Evolutionary conservation across 257 asterid genomes (phyloP).

Genomic region (Plantago elongata): DNA sequence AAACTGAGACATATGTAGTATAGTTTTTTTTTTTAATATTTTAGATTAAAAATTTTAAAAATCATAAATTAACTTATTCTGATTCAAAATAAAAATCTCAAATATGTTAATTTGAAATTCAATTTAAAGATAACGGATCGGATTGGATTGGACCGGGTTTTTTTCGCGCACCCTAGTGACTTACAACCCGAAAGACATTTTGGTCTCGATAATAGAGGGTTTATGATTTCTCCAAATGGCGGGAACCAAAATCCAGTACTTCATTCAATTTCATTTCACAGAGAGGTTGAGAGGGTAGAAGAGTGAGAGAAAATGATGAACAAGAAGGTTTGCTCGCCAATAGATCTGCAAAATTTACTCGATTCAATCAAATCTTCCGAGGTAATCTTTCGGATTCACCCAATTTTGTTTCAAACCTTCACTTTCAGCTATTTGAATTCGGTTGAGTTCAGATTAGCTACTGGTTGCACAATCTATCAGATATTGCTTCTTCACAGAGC

Average conservation of each 20-base stretch:
- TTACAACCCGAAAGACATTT: too few relatives aligned
- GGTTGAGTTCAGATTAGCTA: not conserved
- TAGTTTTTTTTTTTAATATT: too few relatives aligned
- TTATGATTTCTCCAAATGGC: constrained; percentile 1
- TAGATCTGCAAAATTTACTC: constrained; percentile 42
- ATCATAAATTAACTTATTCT: too few relatives aligned
- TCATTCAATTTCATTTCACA: not conserved
- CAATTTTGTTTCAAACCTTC: not conserved
- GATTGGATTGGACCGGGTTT: too few relatives aligned
- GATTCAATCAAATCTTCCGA: constrained; percentile 66
- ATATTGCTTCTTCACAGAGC: not conserved
- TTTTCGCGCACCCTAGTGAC: too few relatives aligned
- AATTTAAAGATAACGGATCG: too few relatives aligned
- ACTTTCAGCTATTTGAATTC: constrained; percentile 1
- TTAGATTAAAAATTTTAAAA: not conserved
- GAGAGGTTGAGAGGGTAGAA: constrained; percentile 11
- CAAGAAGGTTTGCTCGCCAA: constrained; percentile 38
- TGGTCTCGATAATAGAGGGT: too few relatives aligned
- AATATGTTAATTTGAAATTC: too few relatives aligned
- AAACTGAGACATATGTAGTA: too few relatives aligned
- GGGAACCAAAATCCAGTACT: not conserved
- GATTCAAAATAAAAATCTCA: too few relatives aligned
- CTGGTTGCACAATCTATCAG: not conserved
- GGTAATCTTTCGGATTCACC: constrained; percentile 32
- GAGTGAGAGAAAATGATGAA: constrained; percentile 17